Base-by-base conservation (phyloP, 495 filamentous ascomycete genomes). In the Melanomma pulvis-pyrius region DNA sequence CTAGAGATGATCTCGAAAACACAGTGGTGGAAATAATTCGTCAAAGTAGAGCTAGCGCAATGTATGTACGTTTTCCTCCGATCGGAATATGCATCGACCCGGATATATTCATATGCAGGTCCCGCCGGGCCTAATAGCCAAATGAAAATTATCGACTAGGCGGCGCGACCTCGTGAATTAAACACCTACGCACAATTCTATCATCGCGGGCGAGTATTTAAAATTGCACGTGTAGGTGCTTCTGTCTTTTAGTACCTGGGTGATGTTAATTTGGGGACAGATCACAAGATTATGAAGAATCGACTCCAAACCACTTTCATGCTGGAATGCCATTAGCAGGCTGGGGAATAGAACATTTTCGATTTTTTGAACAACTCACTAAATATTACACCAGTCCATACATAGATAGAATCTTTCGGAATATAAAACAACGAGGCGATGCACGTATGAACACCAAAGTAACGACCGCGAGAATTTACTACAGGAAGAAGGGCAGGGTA, bases 81-180 rank as follows among this genome's bases (percentile, higher is more conserved):
- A 44, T 17, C 5, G 2, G n/a, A 30, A 57, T 44, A 32, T 50
- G 28, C 13, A 24, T 58, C 9, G 24, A 47, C 26, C 61, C 67
- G 55, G 67, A 44, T 65, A 69, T 65, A 44, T 69, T 56, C 41
- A 66, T 63, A 65, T 70, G 68, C 68, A 70, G 68, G 50, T 66
- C 61, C 68, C 68, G 63, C 29, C 68, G 62, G 62, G 50, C 68
- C 68, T 58, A 51, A 22, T 51, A 58, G 30, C 57, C 63, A 66
- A 28, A 70, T 70, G 34, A 44, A 59, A 44, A 44, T n/a, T n/a
- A 24, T 17, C 17, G 62, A 51, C 39, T n/a, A 44, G 39, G 39
- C 8, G n/a, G 8, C 39, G 8, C 5, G 39, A 15, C n/a, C 39
- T 24, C 19, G 30, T 49, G 22, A 4, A 22, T 57, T 64, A 57